phyloP scores from a whole-genome alignment of 2,329 filamentous ascomycete species.

The Trichoderma simmonsii region DNA sequence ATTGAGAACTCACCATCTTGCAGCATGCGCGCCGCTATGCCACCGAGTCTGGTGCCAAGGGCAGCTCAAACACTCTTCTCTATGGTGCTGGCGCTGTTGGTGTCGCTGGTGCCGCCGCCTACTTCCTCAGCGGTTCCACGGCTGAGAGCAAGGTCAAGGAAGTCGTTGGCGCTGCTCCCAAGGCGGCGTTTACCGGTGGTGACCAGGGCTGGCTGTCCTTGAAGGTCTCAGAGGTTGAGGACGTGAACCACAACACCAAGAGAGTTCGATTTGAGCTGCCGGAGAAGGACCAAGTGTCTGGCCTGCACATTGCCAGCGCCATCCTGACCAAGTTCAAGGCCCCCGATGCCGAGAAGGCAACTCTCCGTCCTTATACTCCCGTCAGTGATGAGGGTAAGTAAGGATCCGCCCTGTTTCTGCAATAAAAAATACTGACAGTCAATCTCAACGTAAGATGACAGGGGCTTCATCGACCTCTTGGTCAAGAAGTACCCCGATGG shows the following conservation, averaged over 20 bases:
- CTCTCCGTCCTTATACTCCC: conserved; percentile 90
- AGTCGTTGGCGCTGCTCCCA: conserved; percentile 40
- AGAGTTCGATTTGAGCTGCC: conserved; percentile 83
- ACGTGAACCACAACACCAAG: conserved; percentile 94
- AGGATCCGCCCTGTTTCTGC: neutral
- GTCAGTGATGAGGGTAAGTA: conserved; percentile 74
- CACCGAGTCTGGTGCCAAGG: conserved; percentile 53
- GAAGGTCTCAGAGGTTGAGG: conserved; percentile 73
- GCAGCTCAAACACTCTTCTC: conserved; percentile 58
- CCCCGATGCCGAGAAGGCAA: conserved; percentile 76
- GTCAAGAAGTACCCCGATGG: conserved; percentile 90
- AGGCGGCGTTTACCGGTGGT: conserved; percentile 68
- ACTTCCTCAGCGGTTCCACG: conserved; percentile 54
- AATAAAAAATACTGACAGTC: neutral
- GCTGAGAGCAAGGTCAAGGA: conserved; percentile 53
- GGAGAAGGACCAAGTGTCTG: conserved; percentile 78
- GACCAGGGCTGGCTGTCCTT: conserved; percentile 87
- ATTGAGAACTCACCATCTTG: neutral
- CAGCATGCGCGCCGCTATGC: conserved; percentile 63
- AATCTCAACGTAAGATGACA: conserved; percentile 51
- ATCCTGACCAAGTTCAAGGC: conserved; percentile 90
- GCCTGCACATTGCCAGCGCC: conserved; percentile 78
- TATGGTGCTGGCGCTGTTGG: conserved; percentile 54
- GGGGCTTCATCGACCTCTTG: conserved; percentile 81
- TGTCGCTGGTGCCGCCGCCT: conserved; percentile 56